Evolutionary conservation across 1,284 basidiomycete genomes (phyloP).

Genomic region (Moesziomyces aphidis): DNA sequence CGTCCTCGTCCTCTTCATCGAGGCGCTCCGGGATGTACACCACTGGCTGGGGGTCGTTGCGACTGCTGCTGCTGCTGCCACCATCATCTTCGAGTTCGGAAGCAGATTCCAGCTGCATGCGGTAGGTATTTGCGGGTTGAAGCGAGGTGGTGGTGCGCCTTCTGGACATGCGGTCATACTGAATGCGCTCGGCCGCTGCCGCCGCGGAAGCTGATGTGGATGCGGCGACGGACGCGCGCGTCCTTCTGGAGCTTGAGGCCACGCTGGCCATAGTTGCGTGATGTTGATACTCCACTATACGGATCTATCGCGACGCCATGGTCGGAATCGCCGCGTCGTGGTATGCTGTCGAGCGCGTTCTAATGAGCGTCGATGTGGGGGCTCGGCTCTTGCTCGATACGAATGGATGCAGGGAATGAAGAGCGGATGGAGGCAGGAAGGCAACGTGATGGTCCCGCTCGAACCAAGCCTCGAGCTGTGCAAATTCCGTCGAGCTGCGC

Average conservation of each 20-base stretch:
- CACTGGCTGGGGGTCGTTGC: background rate
- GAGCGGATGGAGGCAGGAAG: background rate
- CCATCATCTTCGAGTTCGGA: conserved; percentile 18
- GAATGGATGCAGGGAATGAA: background rate
- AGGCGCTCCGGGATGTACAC: conserved; percentile 3
- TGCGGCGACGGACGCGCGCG: conserved; percentile 24
- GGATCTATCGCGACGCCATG: background rate
- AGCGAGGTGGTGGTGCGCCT: conserved; percentile 10
- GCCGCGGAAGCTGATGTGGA: conserved; percentile 10
- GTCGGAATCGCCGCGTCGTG: too few species aligned
- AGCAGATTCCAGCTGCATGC: conserved; percentile 1
- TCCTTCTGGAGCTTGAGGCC: conserved; percentile 13
- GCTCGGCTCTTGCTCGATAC: background rate
- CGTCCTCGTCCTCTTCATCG: conserved; percentile 13
- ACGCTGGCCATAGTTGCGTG: conserved; percentile 8
- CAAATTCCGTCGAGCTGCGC: background rate
- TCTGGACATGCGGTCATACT: background rate
- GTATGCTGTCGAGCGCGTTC: background rate
- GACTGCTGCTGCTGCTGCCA: background rate
- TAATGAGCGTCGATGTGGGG: background rate
- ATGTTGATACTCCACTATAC: background rate
- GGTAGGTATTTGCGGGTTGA: background rate
- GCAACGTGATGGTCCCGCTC: background rate
- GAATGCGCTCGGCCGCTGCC: conserved; percentile 7
- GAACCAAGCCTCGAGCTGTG: background rate